Percentiles rank a stretch among this genome's conserved stretches.
phyloP scores from a whole-genome alignment of 768 basidiomycete genomes.

The Suillus occidentalis region DNA sequence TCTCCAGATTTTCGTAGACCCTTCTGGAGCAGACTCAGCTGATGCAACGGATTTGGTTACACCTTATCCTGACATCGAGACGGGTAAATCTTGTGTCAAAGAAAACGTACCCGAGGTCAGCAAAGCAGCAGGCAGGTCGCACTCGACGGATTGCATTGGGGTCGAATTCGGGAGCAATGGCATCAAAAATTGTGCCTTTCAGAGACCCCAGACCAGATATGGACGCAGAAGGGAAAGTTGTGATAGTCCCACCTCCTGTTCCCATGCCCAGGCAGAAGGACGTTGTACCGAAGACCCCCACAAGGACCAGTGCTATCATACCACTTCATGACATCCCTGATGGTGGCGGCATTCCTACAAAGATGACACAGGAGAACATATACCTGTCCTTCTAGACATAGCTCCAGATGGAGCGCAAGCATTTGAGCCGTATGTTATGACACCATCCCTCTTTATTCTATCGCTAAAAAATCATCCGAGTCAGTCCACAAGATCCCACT shows the following conservation, averaged over 20 bases:
- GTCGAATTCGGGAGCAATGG: slow-evolving; percentile 31
- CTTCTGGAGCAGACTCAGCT: slow-evolving; percentile 50
- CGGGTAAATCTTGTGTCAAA: slow-evolving; percentile 75
- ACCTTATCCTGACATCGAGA: slow-evolving; percentile 72
- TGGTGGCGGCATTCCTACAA: slow-evolving; percentile 53
- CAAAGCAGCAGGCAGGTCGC: slow-evolving; percentile 62
- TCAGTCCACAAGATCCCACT: slow-evolving; percentile 55
- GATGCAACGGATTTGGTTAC: slow-evolving; percentile 42
- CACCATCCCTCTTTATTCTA: slow-evolving; percentile 3
- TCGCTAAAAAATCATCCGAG: slow-evolving; percentile 17
- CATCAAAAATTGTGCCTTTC: slow-evolving; percentile 63
- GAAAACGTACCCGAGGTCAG: slow-evolving; percentile 74
- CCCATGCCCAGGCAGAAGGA: slow-evolving; percentile 30
- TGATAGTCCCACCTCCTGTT: slow-evolving; percentile 38
- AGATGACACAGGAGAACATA: slow-evolving; percentile 65
- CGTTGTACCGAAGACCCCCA: slow-evolving; percentile 34
- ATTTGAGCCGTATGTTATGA: slow-evolving; percentile 64
- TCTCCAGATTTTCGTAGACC: slow-evolving; percentile 74
- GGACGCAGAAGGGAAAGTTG: slow-evolving; percentile 17
- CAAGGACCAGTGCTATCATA: slow-evolving; percentile 32
- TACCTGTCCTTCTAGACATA: slow-evolving; percentile 69
- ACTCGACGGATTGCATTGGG: slow-evolving; percentile 51
- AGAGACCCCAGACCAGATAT: slow-evolving; percentile 58
- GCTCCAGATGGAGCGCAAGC: slow-evolving; percentile 65
- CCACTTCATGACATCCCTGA: slow-evolving; percentile 41